Percentiles rank a stretch among this genome's conserved stretches.
Evolutionary conservation across 1,284 basidiomycete species (phyloP).

Genomic region (Termitomyces sp.): DNA sequence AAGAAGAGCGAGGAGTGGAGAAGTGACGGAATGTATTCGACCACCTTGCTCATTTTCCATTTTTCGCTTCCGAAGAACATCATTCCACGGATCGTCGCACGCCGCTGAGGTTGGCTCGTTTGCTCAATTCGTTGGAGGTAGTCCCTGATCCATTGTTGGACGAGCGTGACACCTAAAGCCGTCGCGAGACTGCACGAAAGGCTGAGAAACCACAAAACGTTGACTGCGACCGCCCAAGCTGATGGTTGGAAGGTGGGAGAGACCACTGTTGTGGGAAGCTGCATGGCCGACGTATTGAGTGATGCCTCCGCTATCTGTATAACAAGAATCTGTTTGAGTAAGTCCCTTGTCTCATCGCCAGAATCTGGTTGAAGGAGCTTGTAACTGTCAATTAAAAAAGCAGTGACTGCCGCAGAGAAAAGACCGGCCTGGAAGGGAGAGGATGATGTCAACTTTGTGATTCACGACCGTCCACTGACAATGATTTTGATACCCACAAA

Average conservation of each 20-base stretch:
- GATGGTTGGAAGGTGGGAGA: not conserved
- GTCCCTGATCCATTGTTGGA: not conserved
- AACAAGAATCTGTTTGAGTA: not conserved
- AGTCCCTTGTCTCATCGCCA: not conserved
- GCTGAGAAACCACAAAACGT: not conserved
- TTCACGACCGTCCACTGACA: not conserved
- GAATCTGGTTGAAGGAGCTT: not conserved
- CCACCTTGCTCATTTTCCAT: not conserved
- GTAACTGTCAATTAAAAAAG: not conserved
- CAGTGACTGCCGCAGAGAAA: not conserved
- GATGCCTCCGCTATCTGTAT: not conserved
- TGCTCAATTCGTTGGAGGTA: not conserved
- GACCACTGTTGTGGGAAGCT: not conserved
- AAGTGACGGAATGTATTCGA: too few relatives aligned
- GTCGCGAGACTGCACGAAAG: not conserved
- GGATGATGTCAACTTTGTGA: too few relatives aligned
- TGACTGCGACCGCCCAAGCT: not conserved
- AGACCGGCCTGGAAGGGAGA: not conserved
- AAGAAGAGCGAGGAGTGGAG: too few relatives aligned
- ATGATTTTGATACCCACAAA: not conserved
- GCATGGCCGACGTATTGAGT: not conserved
- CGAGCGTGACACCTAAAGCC: not conserved
- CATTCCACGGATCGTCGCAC: not conserved
- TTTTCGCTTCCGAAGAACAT: not conserved
- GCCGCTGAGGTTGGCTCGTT: not conserved